A percentile compares a stretch with the other conserved stretches of the same genome.
These are phyloP conservation scores for Leishmania turanica DNA, from an alignment of 208 protist genomes.

Conservation along the genomic window DNA sequence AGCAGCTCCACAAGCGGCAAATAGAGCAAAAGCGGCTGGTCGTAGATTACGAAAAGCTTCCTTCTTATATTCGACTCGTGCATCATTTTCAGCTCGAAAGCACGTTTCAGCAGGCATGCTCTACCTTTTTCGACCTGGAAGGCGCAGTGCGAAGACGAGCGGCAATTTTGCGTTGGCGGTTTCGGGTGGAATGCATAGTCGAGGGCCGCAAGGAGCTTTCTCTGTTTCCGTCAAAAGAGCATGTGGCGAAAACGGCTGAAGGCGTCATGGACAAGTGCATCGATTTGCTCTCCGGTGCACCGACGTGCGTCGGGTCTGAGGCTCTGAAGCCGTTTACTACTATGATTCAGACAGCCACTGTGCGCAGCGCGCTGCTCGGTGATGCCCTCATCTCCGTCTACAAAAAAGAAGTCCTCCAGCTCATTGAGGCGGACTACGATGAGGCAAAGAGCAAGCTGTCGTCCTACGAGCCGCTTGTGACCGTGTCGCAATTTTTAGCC, in stretches of 20 bases:
- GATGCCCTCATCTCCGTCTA: conserved; percentile 35
- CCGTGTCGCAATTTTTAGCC: conserved; percentile 36
- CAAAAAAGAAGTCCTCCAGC: conserved; percentile 19
- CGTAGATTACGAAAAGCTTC: conserved; percentile 84
- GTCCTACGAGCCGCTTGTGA: conserved; percentile 37
- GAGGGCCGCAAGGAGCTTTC: conserved; percentile 35
- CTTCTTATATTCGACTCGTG: conserved; percentile 70
- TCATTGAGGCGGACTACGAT: conserved; percentile 42
- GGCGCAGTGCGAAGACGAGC: conserved; percentile 36
- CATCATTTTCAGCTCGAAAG: conserved; percentile 83
- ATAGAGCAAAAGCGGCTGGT: conserved; percentile 78
- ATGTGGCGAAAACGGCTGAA: conserved; percentile 36
- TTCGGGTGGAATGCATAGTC: conserved; percentile 72
- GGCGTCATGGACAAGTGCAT: conserved; percentile 47
- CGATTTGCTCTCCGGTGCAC: conserved; percentile 23
- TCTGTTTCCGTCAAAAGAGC: conserved; percentile 53
- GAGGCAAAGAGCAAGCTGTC: conserved; percentile 34
- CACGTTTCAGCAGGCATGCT: conserved; percentile 67
- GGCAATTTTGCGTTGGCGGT: conserved; percentile 57
- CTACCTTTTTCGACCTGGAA: conserved; percentile 60
- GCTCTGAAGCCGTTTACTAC: conserved; percentile 12
- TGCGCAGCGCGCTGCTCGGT: conserved; percentile 11
- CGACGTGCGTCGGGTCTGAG: conserved; percentile 32
- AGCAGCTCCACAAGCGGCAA: conserved; percentile 59
- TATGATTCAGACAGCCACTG: conserved; percentile 9